Base-by-base conservation (phyloP, 345 rosid genomes). In the Populus simonii region DNA sequence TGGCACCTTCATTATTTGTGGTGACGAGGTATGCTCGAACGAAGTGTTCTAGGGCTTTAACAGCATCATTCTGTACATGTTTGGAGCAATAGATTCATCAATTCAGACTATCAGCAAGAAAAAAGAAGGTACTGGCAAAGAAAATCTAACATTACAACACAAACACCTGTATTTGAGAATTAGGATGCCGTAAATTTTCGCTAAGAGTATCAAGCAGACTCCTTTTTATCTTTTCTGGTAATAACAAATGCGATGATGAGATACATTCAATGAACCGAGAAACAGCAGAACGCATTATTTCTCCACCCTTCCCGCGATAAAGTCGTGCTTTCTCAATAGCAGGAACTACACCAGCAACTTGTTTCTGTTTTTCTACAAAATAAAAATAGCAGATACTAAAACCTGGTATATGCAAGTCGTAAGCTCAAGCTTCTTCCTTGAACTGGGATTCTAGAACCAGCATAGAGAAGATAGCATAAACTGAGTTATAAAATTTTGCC, bases 221-320 rank as follows among this genome's bases (percentile, higher is more conserved):
- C 75, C 76, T 83, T 77, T 86, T 88, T 78, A 87, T 88, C 91
- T 86, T 96, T 76, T 90, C 93, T 29, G 98, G 84, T 76, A 93
- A 83, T 57, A 83, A 41, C 84, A 96, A 72, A 57, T 71, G 86
- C 27, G 92, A 86, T 68, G 82, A 71, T 47, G 99, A 91, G 82
- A 93, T 88, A 78, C 98, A 93, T 74, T 93, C 96, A 31, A 92
- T 89, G 75, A 91, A 91, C 66, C 97, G 91, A 68, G 99, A 96
- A 81, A 92, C 99, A 85, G 98, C 99, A 76, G 89, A 84, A 12
- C 98, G 96, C 99, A 95, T 95, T 83, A 95, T 93, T 81, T 95
- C 99, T 85, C 99, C 99, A 75, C 99, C 99, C 87, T 96, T 96
- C 72, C 99, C 99, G 47, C 97, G 94, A 78, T 92, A 96, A 69